phyloP scores from a whole-genome alignment of 257 asterid species.

The Nicotiana tabacum region DNA sequence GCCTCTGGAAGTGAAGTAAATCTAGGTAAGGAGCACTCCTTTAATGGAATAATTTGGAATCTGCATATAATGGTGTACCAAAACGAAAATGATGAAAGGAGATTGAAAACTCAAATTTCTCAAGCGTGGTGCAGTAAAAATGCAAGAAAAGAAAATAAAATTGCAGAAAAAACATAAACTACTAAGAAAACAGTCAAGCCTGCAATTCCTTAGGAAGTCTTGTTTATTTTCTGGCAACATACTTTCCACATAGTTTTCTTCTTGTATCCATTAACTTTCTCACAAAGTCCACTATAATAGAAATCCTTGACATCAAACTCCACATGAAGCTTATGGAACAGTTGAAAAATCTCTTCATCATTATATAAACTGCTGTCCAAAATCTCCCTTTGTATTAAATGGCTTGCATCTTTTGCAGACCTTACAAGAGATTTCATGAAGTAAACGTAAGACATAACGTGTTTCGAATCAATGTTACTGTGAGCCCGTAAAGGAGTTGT shows the following conservation, averaged over 20 bases:
- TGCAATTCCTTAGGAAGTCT: slow-evolving; percentile 23
- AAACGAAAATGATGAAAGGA: background rate
- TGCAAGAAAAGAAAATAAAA: slow-evolving; percentile 14
- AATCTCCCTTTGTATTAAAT: slow-evolving; percentile 28
- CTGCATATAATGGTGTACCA: background rate
- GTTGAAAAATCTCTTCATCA: slow-evolving; percentile 25
- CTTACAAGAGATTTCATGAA: slow-evolving; percentile 34
- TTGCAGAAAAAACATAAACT: slow-evolving; percentile 30
- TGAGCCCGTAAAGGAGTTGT: no score
- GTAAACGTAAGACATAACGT: slow-evolving; percentile 29
- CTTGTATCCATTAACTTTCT: slow-evolving; percentile 21
- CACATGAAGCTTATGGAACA: slow-evolving; percentile 29
- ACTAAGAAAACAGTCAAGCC: slow-evolving; percentile 18
- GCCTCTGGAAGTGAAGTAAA: no score
- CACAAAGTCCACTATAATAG: slow-evolving; percentile 41
- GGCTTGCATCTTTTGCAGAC: slow-evolving; percentile 27
- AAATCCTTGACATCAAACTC: slow-evolving; percentile 27
- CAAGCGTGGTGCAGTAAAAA: slow-evolving; percentile 28
- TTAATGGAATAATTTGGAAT: background rate
- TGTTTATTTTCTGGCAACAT: slow-evolving; percentile 19
- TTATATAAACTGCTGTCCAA: slow-evolving; percentile 18
- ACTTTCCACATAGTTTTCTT: slow-evolving; percentile 13
- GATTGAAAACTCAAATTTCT: background rate
- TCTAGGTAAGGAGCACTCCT: no score
- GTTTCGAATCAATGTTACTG: slow-evolving; percentile 19